These are phyloP conservation scores for Taphrina populina DNA, from an alignment of 1,139 yeast species.

Conservation along the genomic window DNA sequence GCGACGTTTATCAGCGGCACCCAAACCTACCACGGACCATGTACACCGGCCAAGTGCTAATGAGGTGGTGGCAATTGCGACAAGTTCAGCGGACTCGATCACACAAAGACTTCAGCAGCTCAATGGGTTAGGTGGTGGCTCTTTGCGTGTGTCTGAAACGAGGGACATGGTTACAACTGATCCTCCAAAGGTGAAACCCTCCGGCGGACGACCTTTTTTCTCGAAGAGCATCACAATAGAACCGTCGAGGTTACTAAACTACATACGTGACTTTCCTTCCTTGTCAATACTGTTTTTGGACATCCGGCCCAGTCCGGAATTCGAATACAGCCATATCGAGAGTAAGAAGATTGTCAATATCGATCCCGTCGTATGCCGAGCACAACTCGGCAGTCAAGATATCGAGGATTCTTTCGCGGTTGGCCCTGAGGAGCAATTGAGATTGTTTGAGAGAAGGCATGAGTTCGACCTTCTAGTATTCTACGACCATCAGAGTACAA, in stretches of 20 bases:
- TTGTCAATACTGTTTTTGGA: conserved; percentile 56
- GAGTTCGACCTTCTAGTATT: conserved; percentile 61
- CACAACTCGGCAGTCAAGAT: conserved; percentile 56
- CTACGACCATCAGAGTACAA: conserved; percentile 51
- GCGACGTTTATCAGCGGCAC: conserved; percentile 4
- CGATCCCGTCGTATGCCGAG: conserved; percentile 61
- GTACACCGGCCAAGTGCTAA: too few relatives aligned
- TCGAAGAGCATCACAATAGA: conserved; percentile 44
- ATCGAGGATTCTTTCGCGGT: conserved; percentile 59
- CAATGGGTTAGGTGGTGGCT: too few relatives aligned
- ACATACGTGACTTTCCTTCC: conserved; percentile 40
- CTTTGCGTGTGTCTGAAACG: too few relatives aligned
- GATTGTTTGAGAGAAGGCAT: conserved; percentile 54
- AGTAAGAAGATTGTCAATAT: conserved; percentile 61
- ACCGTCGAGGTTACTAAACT: conserved; percentile 42
- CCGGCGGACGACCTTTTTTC: conserved; percentile 5
- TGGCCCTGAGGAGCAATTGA: conserved; percentile 57
- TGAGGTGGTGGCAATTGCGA: not conserved
- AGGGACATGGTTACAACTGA: too few relatives aligned
- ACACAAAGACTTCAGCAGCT: not conserved
- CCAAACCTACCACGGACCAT: too few relatives aligned
- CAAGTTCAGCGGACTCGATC: not conserved
- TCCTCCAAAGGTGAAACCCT: not conserved
- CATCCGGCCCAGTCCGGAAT: conserved; percentile 60
- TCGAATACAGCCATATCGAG: conserved; percentile 60